Evolutionary conservation across 331 rosid species (phyloP).

Genomic region (Acacia pycnantha): DNA sequence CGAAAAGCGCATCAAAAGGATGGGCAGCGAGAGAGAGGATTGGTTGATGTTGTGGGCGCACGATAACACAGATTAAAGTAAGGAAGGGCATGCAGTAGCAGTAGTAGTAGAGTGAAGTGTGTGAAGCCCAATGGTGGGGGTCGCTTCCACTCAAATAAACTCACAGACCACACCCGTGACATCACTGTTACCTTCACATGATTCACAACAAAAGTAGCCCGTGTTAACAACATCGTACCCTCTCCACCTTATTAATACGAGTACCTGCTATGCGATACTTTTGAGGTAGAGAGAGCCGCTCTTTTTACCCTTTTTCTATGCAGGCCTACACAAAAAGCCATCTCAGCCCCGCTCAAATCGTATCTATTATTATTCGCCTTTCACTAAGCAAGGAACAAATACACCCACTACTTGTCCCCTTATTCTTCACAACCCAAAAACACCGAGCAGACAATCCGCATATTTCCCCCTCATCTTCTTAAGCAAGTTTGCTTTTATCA

Average conservation of each 20-base stretch:
- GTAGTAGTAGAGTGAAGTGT: neutral
- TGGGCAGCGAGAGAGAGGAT: neutral
- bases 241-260: neutral
- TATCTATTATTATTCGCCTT: slow-evolving; percentile 15
- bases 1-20: neutral
- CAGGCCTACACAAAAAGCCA: neutral
- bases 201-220: neutral
- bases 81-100: too few species aligned
- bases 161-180: neutral
- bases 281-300: neutral
- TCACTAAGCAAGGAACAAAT: slow-evolving; percentile 27
- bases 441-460: slow-evolving; percentile 29
- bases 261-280: neutral
- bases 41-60: neutral
- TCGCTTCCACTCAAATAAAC: neutral
- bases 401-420: neutral
- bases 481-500: neutral
- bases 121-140: neutral
- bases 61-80: too few species aligned
- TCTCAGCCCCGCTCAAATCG: neutral
- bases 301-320: neutral
- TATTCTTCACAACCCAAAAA: slow-evolving; percentile 8
- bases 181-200: neutral
- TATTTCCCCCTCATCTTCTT: slow-evolving; percentile 3
- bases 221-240: too few species aligned